Evolutionary conservation across 768 basidiomycete species (phyloP).

Genomic region (Amylocystis lapponica): DNA sequence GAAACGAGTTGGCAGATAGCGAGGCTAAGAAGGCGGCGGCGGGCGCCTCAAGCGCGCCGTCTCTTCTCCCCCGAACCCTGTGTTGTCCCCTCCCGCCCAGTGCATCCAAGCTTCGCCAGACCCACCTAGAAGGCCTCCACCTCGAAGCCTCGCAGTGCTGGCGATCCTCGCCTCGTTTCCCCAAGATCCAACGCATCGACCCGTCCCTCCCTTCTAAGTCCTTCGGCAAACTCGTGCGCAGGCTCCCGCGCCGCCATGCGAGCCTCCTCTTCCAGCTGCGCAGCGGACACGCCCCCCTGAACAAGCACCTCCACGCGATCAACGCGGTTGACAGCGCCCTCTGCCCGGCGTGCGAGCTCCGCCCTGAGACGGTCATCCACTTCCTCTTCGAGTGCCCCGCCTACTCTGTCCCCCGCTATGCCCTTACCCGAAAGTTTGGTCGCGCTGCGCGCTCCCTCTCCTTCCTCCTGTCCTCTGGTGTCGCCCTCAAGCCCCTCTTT

Average conservation of each 20-base stretch:
- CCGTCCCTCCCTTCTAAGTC: constrained; percentile 3
- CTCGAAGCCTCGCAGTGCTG: too few relatives aligned
- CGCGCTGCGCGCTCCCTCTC: background rate
- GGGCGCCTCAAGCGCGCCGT: too few relatives aligned
- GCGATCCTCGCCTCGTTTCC: background rate
- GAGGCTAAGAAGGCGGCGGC: constrained; percentile 8
- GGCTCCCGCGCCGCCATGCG: background rate
- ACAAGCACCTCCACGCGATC: constrained; percentile 19
- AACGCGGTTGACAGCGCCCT: background rate
- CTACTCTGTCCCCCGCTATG: background rate
- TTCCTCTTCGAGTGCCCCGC: constrained; percentile 15
- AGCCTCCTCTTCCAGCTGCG: constrained; percentile 26
- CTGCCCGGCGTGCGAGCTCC: constrained; percentile 9
- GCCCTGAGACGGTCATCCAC: constrained; percentile 14
- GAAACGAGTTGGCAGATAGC: constrained; percentile 11
- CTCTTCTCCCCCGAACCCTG: too few relatives aligned
- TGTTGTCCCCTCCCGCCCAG: constrained; percentile 6
- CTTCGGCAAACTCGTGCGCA: background rate
- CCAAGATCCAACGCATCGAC: background rate
- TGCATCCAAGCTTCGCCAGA: too few relatives aligned
- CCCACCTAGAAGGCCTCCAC: too few relatives aligned
- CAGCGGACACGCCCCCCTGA: constrained; percentile 27
- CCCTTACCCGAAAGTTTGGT: background rate
- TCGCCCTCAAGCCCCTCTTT: constrained; percentile 4
- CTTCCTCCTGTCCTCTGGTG: constrained; percentile 3